These are phyloP conservation scores for Torrubiellomyces zombiae DNA, from an alignment of 2,329 filamentous ascomycete species.

Conservation along the genomic window DNA sequence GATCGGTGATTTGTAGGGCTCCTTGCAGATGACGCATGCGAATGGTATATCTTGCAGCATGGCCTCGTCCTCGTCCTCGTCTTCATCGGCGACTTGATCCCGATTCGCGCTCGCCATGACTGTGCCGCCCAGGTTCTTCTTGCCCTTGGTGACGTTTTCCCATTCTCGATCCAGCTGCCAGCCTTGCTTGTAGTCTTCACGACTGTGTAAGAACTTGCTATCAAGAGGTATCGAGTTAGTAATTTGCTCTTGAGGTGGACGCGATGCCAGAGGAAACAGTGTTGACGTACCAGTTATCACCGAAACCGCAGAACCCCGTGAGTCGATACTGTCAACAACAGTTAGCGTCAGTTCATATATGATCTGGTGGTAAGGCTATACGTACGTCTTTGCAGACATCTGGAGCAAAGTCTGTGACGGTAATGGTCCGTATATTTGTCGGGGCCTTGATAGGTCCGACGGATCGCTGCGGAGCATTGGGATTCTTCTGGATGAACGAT, in stretches of 20 bases:
- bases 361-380: no score
- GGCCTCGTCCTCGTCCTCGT: slow-evolving; percentile 45
- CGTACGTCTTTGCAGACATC: slow-evolving; percentile 96
- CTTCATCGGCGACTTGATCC: slow-evolving; percentile 17
- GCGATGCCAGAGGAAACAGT: slow-evolving; percentile 20
- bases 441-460: slow-evolving; percentile 81
- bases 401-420: slow-evolving; percentile 75
- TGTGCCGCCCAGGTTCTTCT: slow-evolving; percentile 44
- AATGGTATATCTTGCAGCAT: slow-evolving; percentile 76
- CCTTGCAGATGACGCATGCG: slow-evolving; percentile 72
- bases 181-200: slow-evolving; percentile 72
- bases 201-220: slow-evolving; percentile 55
- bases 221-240: slow-evolving; percentile 1
- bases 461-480: slow-evolving; percentile 49
- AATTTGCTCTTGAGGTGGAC: background rate
- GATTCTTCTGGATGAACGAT: slow-evolving; percentile 66
- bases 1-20: slow-evolving; percentile 62
- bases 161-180: slow-evolving; percentile 94
- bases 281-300: slow-evolving; percentile 23
- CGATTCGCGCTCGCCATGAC: slow-evolving; percentile 43
- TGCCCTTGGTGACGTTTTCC: slow-evolving; percentile 67
- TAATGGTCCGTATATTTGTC: slow-evolving; percentile 80
- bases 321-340: no score
- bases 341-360: no score
- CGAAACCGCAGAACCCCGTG: slow-evolving; percentile 34